A percentile compares a stretch with the other conserved stretches of the same genome.
Conservation (phyloP, 2,329 filamentous ascomycete species). For the Fusarium oxysporum region DNA sequence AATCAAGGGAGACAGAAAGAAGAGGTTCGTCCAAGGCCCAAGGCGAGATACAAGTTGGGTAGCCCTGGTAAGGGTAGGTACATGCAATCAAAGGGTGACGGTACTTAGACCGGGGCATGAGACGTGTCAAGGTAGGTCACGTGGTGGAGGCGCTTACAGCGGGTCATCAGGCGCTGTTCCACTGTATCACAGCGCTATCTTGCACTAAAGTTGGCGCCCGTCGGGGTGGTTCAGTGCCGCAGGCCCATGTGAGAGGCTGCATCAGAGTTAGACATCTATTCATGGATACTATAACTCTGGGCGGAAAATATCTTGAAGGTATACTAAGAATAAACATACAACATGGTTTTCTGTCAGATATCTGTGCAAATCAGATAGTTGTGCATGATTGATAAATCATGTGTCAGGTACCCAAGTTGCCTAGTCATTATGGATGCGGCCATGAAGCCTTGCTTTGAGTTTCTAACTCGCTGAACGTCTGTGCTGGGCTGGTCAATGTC, state of each 20-base stretch:
- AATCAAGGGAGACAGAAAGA: slow-evolving; percentile 37
- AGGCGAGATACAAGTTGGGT: slow-evolving; percentile 44
- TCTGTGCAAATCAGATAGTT: neutral
- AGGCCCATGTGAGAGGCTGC: neutral
- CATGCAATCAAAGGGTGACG: slow-evolving; percentile 44
- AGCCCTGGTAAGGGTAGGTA: slow-evolving; percentile 40
- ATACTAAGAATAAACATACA: slow-evolving; percentile 3
- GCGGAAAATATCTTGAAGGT: neutral
- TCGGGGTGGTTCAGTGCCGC: slow-evolving; percentile 20
- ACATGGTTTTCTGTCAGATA: neutral
- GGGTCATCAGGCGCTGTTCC: slow-evolving; percentile 38
- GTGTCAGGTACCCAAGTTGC: slow-evolving; percentile 13
- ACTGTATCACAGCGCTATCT: slow-evolving; percentile 42
- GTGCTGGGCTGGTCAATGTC: slow-evolving; percentile 26
- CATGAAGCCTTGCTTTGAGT: slow-evolving; percentile 27
- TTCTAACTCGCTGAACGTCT: slow-evolving; percentile 20
- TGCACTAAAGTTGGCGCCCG: slow-evolving; percentile 43
- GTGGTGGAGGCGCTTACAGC: slow-evolving; percentile 37
- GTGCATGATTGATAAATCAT: slow-evolving; percentile 22
- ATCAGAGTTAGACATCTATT: neutral
- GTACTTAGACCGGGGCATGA: slow-evolving; percentile 42
- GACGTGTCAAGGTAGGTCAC: slow-evolving; percentile 41
- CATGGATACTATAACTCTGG: neutral
- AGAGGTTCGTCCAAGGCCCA: slow-evolving; percentile 40
- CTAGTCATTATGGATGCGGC: slow-evolving; percentile 20